Conservation (phyloP, 345 rosid genomes). For the thale cress (Arabidopsis thaliana) region TAIR10.1 NC_003074.8:9233001-9233500, state of each 20-base stretch:
- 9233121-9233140: slow-evolving; percentile 51
- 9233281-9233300: background rate
- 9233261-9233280: background rate
- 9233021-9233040: slow-evolving; percentile 34
- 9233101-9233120: slow-evolving; percentile 45
- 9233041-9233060: slow-evolving; percentile 55
- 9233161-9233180: background rate
- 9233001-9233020: background rate
- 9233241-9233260: background rate
- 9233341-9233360: background rate
- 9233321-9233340: slow-evolving; percentile 17
- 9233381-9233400: slow-evolving; percentile 54
- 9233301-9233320: slow-evolving; percentile 15
- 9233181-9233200: background rate
- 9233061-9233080: slow-evolving; percentile 47
- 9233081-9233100: slow-evolving; percentile 45
- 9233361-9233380: slow-evolving; percentile 13
- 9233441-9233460: slow-evolving; percentile 65
- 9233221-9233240: background rate
- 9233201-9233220: background rate
- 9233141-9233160: slow-evolving; percentile 30
- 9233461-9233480: background rate
- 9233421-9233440: slow-evolving; percentile 60
- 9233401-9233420: slow-evolving; percentile 38
- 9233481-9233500: background rate